These are phyloP conservation scores for Xanthoconium purpureum DNA, from an alignment of 768 basidiomycete genomes.

Conservation along the genomic window DNA sequence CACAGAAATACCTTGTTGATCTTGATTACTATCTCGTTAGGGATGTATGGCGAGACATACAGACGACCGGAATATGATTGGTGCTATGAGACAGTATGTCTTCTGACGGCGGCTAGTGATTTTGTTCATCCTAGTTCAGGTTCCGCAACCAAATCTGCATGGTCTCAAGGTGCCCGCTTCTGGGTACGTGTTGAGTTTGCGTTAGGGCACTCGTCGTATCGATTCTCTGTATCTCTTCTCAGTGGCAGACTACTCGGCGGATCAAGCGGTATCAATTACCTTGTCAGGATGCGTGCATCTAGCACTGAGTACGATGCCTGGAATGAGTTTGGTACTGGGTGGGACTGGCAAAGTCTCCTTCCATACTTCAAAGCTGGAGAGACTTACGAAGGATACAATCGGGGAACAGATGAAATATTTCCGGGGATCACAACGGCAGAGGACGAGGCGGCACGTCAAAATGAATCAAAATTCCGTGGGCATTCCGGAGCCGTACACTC, in stretches of 20 bases:
- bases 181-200: slow-evolving; percentile 2
- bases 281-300: slow-evolving; percentile 21
- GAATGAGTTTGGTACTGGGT: slow-evolving; percentile 16
- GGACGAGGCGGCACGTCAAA: slow-evolving; percentile 8
- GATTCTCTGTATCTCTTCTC: neutral
- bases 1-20: no score
- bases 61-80: slow-evolving; percentile 15
- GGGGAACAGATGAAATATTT: slow-evolving; percentile 15
- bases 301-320: slow-evolving; percentile 19
- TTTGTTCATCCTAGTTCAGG: slow-evolving; percentile 1
- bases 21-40: neutral
- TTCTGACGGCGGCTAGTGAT: neutral
- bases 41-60: neutral
- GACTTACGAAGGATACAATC: slow-evolving; percentile 1
- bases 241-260: slow-evolving; percentile 21
- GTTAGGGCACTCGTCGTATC: neutral
- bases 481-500: slow-evolving; percentile 11
- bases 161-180: neutral
- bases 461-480: slow-evolving; percentile 11
- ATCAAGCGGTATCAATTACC: slow-evolving; percentile 18
- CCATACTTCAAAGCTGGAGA: slow-evolving; percentile 17
- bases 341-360: slow-evolving; percentile 16
- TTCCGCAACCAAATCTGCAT: slow-evolving; percentile 13
- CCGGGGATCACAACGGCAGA: slow-evolving; percentile 9
- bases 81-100: slow-evolving; percentile 15